A percentile compares a stretch with the other conserved stretches of the same genome.
phyloP scores from a whole-genome alignment of 2,329 filamentous ascomycete genomes.

The Fusarium chuoi region DNA sequence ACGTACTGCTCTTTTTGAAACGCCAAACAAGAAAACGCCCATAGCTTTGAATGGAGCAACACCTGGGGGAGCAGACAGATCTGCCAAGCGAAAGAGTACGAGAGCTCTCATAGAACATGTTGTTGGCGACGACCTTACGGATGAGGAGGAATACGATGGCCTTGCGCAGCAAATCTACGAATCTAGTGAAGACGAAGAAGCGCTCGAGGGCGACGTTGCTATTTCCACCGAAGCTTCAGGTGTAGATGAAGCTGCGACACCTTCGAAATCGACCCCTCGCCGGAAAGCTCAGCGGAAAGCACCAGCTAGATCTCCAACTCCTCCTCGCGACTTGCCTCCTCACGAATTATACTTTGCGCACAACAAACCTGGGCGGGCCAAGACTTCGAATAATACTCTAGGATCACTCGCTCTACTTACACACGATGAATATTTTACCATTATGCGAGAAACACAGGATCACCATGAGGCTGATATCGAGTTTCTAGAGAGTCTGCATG shows the following conservation, averaged over 20 bases:
- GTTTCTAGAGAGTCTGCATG: constrained; percentile 79
- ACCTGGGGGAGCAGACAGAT: constrained; percentile 82
- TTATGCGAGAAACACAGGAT: constrained; percentile 71
- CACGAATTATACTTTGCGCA: constrained; percentile 96
- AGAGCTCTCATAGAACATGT: constrained; percentile 78
- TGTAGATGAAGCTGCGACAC: constrained; percentile 53
- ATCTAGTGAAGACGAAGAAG: constrained; percentile 63
- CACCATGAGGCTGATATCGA: constrained; percentile 76
- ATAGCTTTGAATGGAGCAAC: constrained; percentile 57
- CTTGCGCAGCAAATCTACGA: constrained; percentile 76
- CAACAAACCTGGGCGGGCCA: constrained; percentile 81
- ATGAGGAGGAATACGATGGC: constrained; percentile 78
- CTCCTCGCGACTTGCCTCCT: constrained; percentile 82
- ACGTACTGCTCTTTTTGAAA: constrained; percentile 49
- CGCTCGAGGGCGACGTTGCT: constrained; percentile 40
- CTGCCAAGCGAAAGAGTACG: constrained; percentile 87
- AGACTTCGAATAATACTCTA: constrained; percentile 89
- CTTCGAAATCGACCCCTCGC: constrained; percentile 56
- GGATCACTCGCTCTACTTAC: constrained; percentile 79
- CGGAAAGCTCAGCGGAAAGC: constrained; percentile 44
- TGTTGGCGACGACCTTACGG: constrained; percentile 70
- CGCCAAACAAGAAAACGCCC: constrained; percentile 51
- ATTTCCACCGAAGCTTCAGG: constrained; percentile 20
- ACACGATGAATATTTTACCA: constrained; percentile 89
- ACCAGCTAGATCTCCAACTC: constrained; percentile 73